phyloP scores from a whole-genome alignment of 495 filamentous ascomycete species.

The Podospora appendiculata region DNA sequence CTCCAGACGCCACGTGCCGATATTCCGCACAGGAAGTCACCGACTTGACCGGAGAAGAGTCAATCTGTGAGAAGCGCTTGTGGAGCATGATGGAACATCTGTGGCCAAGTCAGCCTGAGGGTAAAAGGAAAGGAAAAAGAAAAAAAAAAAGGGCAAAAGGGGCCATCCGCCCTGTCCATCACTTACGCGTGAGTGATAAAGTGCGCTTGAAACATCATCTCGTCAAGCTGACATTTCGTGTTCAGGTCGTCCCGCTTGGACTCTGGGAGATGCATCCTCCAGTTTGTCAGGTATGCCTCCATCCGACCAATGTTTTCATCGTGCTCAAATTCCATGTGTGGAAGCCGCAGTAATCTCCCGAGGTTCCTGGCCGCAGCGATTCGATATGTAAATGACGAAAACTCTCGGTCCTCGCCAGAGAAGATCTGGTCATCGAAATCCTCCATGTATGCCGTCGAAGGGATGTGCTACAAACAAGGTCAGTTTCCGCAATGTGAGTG shows the following conservation, averaged over 20 bases:
- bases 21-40: slow-evolving; percentile 53
- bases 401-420: slow-evolving; percentile 50
- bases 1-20: slow-evolving; percentile 43
- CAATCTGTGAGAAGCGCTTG: slow-evolving; percentile 57
- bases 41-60: slow-evolving; percentile 43
- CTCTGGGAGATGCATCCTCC: slow-evolving; percentile 71
- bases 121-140: not conserved
- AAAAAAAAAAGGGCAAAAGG: not conserved
- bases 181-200: slow-evolving; percentile 67
- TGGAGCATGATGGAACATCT: slow-evolving; percentile 64
- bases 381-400: slow-evolving; percentile 73
- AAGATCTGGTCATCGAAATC: slow-evolving; percentile 69
- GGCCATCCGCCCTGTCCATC: no score
- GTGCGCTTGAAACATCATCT: slow-evolving; percentile 87
- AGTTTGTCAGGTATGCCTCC: slow-evolving; percentile 73
- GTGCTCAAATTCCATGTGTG: slow-evolving; percentile 33
- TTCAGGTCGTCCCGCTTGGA: slow-evolving; percentile 66
- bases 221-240: slow-evolving; percentile 63
- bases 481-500: not conserved
- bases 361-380: slow-evolving; percentile 68
- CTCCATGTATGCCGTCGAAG: slow-evolving; percentile 50
- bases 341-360: slow-evolving; percentile 60
- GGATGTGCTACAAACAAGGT: slow-evolving; percentile 46
- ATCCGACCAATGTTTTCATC: slow-evolving; percentile 45
- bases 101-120: not conserved